Conservation (phyloP, 768 basidiomycete species). For the Pleurotus sapidus region DNA sequence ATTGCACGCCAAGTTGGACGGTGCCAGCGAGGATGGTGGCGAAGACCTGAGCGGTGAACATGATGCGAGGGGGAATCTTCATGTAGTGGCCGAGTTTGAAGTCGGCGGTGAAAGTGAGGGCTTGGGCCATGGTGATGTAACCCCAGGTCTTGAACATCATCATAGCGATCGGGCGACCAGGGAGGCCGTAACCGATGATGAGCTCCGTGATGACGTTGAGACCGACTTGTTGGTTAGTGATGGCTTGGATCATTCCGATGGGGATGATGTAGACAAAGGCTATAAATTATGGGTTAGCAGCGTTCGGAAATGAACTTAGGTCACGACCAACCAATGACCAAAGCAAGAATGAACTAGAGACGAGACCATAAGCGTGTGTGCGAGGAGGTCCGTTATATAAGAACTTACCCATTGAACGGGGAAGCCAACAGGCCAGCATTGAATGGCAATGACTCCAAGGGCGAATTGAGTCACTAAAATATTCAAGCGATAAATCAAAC, state of each 20-base stretch:
- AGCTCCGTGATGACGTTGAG: slow-evolving; percentile 73
- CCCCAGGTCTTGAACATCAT: slow-evolving; percentile 89
- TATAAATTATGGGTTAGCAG: neutral
- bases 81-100: slow-evolving; percentile 81
- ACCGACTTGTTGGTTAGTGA: slow-evolving; percentile 43
- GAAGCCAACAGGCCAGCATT: slow-evolving; percentile 61
- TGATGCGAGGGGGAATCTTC: slow-evolving; percentile 71
- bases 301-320: no score
- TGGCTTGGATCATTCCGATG: slow-evolving; percentile 75
- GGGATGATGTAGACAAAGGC: slow-evolving; percentile 73
- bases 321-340: slow-evolving; percentile 37
- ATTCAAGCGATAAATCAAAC: slow-evolving; percentile 3
- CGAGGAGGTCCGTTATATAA: no score
- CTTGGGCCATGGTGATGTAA: slow-evolving; percentile 62
- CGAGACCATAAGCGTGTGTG: slow-evolving; percentile 40
- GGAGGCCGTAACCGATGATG: slow-evolving; percentile 76
- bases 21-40: slow-evolving; percentile 70
- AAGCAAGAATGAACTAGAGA: slow-evolving; percentile 61
- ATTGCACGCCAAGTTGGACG: slow-evolving; percentile 71
- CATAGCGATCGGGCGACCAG: slow-evolving; percentile 75
- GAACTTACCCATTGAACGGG: slow-evolving; percentile 33
- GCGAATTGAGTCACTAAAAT: slow-evolving; percentile 59
- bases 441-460: slow-evolving; percentile 67
- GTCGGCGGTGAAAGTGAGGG: slow-evolving; percentile 67
- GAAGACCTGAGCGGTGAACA: slow-evolving; percentile 71